A percentile compares a stretch with the other conserved stretches of the same genome.
phyloP scores from a whole-genome alignment of 2,329 filamentous ascomycete species.

The Aspergillus transmontanensis region DNA sequence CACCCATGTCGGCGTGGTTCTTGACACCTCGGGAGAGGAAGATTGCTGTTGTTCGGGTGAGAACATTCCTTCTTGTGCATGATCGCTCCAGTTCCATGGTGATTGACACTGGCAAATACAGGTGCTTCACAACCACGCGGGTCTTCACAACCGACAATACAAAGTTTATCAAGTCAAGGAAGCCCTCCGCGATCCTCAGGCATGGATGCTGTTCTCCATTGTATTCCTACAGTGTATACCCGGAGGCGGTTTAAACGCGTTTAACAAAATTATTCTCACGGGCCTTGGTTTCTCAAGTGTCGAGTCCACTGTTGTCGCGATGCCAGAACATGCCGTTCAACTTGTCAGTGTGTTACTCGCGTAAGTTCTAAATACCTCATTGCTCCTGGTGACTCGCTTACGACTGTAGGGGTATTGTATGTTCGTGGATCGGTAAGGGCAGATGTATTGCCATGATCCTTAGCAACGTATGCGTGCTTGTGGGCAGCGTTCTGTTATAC shows the following conservation, averaged over 20 bases:
- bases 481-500: not conserved
- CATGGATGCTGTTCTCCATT: not conserved
- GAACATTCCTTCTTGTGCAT: not conserved
- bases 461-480: not conserved
- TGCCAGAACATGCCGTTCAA: constrained; percentile 3
- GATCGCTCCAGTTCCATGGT: not conserved
- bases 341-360: not conserved
- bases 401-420: not conserved
- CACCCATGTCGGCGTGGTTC: not conserved
- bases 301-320: not conserved
- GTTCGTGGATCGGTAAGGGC: not conserved
- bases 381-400: not conserved
- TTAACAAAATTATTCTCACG: constrained; percentile 2
- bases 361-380: not conserved
- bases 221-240: constrained; percentile 3
- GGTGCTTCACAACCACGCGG: not conserved
- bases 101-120: not conserved
- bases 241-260: not conserved
- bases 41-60: not conserved
- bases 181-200: not conserved
- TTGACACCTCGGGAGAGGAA: not conserved
- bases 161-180: not conserved
- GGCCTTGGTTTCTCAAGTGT: not conserved
- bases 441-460: constrained; percentile 1
- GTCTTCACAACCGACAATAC: not conserved